These are phyloP conservation scores for Misopates orontium DNA, from an alignment of 257 asterid species.

Conservation along the genomic window DNA sequence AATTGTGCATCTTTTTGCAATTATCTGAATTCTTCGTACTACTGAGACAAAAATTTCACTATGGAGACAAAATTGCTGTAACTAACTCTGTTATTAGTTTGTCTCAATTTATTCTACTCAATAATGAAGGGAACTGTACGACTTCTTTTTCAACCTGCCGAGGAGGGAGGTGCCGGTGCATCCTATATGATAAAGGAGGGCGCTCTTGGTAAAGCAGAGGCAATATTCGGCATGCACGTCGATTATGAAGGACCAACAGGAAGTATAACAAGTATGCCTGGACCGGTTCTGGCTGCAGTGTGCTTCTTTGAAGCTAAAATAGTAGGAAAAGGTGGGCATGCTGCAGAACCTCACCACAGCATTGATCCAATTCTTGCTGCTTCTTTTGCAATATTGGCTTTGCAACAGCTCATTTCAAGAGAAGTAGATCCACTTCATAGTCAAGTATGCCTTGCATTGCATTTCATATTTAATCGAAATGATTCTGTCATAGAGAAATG, in stretches of 20 bases:
- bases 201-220: conserved; percentile 72
- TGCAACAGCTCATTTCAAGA: conserved; percentile 78
- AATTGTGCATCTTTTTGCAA: too few relatives aligned
- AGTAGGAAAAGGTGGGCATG: conserved; percentile 82
- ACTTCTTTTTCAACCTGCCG: conserved; percentile 92
- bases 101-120: conserved; percentile 9
- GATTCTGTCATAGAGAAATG: not conserved
- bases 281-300: conserved; percentile 68
- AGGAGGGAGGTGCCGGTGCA: conserved; percentile 94
- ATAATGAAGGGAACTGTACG: conserved; percentile 76
- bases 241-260: conserved; percentile 59
- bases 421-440: conserved; percentile 77
- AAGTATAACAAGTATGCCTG: conserved; percentile 47
- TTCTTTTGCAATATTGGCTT: conserved; percentile 62
- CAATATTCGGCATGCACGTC: conserved; percentile 80
- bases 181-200: conserved; percentile 79
- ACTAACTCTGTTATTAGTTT: not conserved
- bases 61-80: not conserved
- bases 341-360: conserved; percentile 62
- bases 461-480: not conserved
- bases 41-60: too few relatives aligned
- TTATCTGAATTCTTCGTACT: too few relatives aligned
- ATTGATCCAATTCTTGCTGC: conserved; percentile 74
- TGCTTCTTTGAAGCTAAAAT: conserved; percentile 66
- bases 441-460: conserved; percentile 46